Conservation (phyloP, 768 basidiomycete species). For the Hortiboletus flavorubellus region DNA sequence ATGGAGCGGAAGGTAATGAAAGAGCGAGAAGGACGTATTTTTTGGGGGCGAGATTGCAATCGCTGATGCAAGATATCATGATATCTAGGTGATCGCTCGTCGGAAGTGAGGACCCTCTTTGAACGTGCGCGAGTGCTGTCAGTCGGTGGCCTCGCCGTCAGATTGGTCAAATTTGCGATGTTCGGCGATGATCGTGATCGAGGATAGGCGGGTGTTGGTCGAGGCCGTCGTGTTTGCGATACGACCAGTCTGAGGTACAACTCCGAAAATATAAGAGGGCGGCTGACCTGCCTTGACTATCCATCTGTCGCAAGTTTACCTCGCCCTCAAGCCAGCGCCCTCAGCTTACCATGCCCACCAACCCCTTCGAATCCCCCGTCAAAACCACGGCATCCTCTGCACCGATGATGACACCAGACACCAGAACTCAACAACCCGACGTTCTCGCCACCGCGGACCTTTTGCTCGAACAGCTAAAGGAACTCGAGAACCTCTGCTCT, state of each 20-base stretch:
- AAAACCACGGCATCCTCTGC: not conserved
- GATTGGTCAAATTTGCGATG: not conserved
- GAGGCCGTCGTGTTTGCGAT: slow-evolving; percentile 6
- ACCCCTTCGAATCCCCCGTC: slow-evolving; percentile 25
- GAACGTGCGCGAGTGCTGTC: not conserved
- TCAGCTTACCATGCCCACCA: slow-evolving; percentile 9
- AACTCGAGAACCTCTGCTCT: slow-evolving; percentile 22
- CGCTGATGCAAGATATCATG: no score
- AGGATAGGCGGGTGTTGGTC: not conserved
- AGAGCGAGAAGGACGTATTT: no score
- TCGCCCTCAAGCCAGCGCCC: not conserved
- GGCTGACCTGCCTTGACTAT: not conserved
- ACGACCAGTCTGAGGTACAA: slow-evolving; percentile 8
- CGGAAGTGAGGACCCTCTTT: not conserved
- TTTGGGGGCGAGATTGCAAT: no score
- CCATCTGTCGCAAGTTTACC: not conserved
- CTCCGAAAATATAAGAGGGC: slow-evolving; percentile 8
- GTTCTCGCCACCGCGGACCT: slow-evolving; percentile 31
- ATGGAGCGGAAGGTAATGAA: no score
- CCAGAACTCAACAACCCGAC: slow-evolving; percentile 11
- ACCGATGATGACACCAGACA: not conserved
- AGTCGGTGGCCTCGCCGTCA: not conserved
- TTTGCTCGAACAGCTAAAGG: slow-evolving; percentile 24
- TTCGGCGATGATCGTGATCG: not conserved
- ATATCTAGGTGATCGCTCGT: not conserved